Evolutionary conservation across 1,284 basidiomycete species (phyloP).

Genomic region (Gomphus bonarii): DNA sequence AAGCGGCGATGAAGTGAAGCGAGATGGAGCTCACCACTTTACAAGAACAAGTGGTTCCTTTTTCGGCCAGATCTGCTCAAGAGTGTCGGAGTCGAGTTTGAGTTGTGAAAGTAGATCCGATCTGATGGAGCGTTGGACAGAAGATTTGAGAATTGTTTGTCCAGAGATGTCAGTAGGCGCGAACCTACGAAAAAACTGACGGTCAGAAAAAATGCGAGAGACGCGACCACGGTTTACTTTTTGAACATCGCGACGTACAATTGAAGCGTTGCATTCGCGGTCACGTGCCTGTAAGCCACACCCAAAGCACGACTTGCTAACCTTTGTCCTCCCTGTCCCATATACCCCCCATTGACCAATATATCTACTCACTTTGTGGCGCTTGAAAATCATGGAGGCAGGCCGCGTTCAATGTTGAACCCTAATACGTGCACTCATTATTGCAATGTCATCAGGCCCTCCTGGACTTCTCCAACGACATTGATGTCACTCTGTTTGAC

Average conservation of each 20-base stretch:
- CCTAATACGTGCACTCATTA: background rate
- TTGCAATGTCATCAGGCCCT: conserved; percentile 43
- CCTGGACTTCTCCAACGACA: conserved; percentile 79
- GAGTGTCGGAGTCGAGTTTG: conserved; percentile 67
- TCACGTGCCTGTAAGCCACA: conserved; percentile 5
- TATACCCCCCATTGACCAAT: background rate
- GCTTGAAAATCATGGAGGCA: conserved; percentile 1
- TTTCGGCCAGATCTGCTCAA: conserved; percentile 97
- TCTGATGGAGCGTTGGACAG: conserved; percentile 86
- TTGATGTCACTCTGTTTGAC: conserved; percentile 80
- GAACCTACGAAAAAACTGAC: conserved; percentile 46
- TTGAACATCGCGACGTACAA: too few species aligned
- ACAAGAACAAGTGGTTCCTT: conserved; percentile 89
- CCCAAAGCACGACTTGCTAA: background rate
- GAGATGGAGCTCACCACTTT: conserved; percentile 70
- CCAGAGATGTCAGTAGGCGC: conserved; percentile 79
- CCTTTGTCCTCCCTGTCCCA: background rate
- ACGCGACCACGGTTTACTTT: background rate
- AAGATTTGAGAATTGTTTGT: conserved; percentile 92
- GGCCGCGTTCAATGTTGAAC: background rate
- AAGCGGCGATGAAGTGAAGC: conserved; percentile 3
- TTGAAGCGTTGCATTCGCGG: background rate
- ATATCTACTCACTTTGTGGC: background rate
- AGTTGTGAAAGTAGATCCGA: conserved; percentile 75
- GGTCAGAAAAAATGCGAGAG: background rate